Evolutionary conservation across 768 basidiomycete species (phyloP), one percentile per base, ranked within the genome.

Genomic region (Pluteus cervinus): DNA sequence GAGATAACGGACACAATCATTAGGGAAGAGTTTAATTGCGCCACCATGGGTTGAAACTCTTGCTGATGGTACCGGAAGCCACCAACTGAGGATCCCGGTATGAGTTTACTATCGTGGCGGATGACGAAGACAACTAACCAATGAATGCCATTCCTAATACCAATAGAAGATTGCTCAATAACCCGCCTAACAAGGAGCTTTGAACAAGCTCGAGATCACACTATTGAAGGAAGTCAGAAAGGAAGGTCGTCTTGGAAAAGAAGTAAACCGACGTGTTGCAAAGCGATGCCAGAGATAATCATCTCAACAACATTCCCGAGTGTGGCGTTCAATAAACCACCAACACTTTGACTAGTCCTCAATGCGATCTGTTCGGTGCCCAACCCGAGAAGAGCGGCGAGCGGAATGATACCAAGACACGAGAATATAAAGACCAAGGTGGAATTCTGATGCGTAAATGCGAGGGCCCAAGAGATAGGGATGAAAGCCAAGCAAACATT

Each of bases 91-190:
- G 32, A 29, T 20, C 28, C 24, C 16, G 22, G 18, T 36, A 24
- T 23, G 18, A 33, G 12, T 3, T 33, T 11, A 10, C 8, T 10
- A 24, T 1, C 16, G 5, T 23, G 24, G 37, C 2, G 14, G 76
- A 78, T n/a, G n/a, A n/a, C n/a, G n/a, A n/a, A 75, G 77, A 56
- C 80, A 76, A 80, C 69, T 76, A 39, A 74, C 81, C 49, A 75
- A 92, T 54, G 78, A 91, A 49, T 58, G 84, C 57, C 81, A 91
- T 61, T 80, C 91, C 39, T 73, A 90, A 55, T 70, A 92, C 64
- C 74, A 93, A 68, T 75, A 92, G 70, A 79, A 92, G 56, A 79
- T 92, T 58, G 44, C 69, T 72, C 26, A 77, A 42, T 21, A 75
- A 62, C 16, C 70, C 71, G 29, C 75, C 75, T 9, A 75, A 60